These are phyloP conservation scores for Fomes fomentarius DNA, from an alignment of 1,284 basidiomycete genomes.

Conservation along the genomic window DNA sequence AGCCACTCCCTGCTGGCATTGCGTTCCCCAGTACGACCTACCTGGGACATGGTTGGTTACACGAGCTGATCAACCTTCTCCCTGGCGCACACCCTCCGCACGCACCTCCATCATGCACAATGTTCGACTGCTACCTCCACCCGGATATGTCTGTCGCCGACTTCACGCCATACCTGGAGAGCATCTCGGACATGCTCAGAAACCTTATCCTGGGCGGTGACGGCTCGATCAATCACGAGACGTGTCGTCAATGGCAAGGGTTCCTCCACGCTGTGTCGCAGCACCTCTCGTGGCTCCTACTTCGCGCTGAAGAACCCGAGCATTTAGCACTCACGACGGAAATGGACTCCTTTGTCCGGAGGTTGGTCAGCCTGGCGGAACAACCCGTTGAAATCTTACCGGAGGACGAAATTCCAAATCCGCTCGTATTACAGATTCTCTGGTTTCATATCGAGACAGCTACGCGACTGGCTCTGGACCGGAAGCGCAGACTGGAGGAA, in stretches of 20 bases:
- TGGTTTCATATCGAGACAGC: constrained; percentile 70
- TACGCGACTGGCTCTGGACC: constrained; percentile 39
- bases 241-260: constrained; percentile 30
- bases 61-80: constrained; percentile 42
- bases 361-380: constrained; percentile 38
- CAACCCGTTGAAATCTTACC: constrained; percentile 26
- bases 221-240: constrained; percentile 38
- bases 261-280: constrained; percentile 29
- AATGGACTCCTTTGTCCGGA: constrained; percentile 41
- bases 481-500: constrained; percentile 26
- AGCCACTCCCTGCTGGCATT: constrained; percentile 51
- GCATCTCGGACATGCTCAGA: constrained; percentile 20
- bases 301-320: constrained; percentile 15
- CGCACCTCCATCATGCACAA: constrained; percentile 12
- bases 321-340: constrained; percentile 32
- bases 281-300: constrained; percentile 32
- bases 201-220: constrained; percentile 43
- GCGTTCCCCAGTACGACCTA: constrained; percentile 53
- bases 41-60: constrained; percentile 58
- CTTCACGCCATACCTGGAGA: constrained; percentile 25
- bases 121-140: constrained; percentile 23
- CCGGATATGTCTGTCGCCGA: constrained; percentile 26
- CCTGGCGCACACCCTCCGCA: constrained; percentile 10
- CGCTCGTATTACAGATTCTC: constrained; percentile 46
- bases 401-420: constrained; percentile 34